Base-by-base conservation (phyloP, 148 eudicot genomes). In the Cornus florida region DNA sequence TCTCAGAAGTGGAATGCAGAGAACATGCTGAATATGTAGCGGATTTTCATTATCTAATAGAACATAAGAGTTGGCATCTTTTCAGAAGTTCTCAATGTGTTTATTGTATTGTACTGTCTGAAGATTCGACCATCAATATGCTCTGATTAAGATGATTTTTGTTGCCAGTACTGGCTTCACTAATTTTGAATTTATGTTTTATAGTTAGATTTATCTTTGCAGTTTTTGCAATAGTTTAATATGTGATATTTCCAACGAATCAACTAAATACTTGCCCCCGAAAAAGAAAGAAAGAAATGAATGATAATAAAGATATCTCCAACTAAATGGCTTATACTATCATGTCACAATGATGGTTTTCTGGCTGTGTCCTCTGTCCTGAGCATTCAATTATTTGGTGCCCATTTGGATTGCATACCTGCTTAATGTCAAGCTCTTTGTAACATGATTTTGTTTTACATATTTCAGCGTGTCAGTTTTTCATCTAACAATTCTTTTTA, bases 401-500 rank as follows among this genome's bases (percentile, higher is more conserved):
- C 59, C 59, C 59, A 53, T 53, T 53, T 53, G 59, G 59, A 48
- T 14, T 53, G 59, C 19, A 7, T 13, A 53, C 3, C 59, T 12
- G 19, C 59, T 53, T 53, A 53, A 57, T 9, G 43, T 5, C 20
- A 35, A 28, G 50, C 22, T 10, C 60, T 24, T 46, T 22, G 75
- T 46, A 16, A 11, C 23, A 13, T 24, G 10, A 35, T 62, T 35
- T 20, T 6, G 2, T 32, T 57, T 60, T 74, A 33, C 41, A 31
- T 74, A 17, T 74, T 6, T 3, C 10, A 23, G 6, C 28, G 8
- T 74, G 48, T 39, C 7, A 19, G 6, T 16, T 43, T 41, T 24
- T 19, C 35, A 39, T 23, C 28, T 77, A 17, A 41, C 56, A 24
- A 48, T 75, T 78, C 73, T 62, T 57, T 57, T 57, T 41, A 24